phyloP scores from a whole-genome alignment of 2,329 filamentous ascomycete genomes.

The Nannizziopsis arthrosporioides region DNA sequence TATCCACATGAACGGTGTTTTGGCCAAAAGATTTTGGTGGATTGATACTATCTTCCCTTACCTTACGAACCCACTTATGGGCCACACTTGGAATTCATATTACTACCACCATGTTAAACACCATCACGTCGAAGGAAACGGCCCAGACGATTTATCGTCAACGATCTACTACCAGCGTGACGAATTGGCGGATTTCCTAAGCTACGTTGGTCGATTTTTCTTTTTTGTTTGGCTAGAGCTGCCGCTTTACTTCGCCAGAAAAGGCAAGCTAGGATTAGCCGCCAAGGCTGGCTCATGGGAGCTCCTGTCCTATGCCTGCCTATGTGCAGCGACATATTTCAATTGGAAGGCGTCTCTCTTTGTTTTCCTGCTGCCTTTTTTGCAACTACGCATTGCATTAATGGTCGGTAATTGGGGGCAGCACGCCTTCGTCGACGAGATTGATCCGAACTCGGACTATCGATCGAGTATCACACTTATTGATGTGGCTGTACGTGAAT shows the following conservation, averaged over 20 bases:
- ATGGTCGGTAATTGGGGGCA: slow-evolving; percentile 82
- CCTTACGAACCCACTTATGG: slow-evolving; percentile 62
- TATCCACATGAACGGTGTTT: slow-evolving; percentile 62
- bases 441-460: slow-evolving; percentile 65
- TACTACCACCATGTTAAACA: slow-evolving; percentile 80
- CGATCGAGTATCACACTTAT: slow-evolving; percentile 68
- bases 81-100: slow-evolving; percentile 76
- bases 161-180: slow-evolving; percentile 69
- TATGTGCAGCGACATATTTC: slow-evolving; percentile 41
- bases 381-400: slow-evolving; percentile 55
- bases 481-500: slow-evolving; percentile 55
- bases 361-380: slow-evolving; percentile 54
- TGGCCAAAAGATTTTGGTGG: slow-evolving; percentile 43
- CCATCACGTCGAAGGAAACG: slow-evolving; percentile 72
- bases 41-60: slow-evolving; percentile 62
- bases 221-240: slow-evolving; percentile 65
- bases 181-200: slow-evolving; percentile 51
- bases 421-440: slow-evolving; percentile 65
- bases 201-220: slow-evolving; percentile 62
- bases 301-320: slow-evolving; percentile 42
- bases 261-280: slow-evolving; percentile 45
- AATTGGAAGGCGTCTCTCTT: slow-evolving; percentile 50
- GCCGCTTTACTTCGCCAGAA: slow-evolving; percentile 59
- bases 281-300: slow-evolving; percentile 52
- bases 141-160: slow-evolving; percentile 61